phyloP scores from a whole-genome alignment of 2,329 filamentous ascomycete species.

The Escovopsis sp. region DNA sequence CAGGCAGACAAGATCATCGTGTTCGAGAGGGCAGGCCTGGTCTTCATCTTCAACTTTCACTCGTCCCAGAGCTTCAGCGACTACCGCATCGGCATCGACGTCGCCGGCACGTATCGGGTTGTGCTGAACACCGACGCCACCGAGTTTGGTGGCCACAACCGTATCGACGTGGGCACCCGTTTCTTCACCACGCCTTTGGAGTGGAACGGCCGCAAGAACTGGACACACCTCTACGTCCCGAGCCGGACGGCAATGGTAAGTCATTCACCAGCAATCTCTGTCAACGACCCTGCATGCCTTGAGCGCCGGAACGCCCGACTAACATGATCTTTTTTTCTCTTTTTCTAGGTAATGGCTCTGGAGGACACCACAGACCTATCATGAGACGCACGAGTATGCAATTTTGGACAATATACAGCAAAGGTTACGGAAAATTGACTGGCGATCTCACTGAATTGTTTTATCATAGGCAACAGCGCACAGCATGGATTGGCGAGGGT shows the following conservation, averaged over 20 bases:
- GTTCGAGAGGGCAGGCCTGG: slow-evolving; percentile 77
- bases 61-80: slow-evolving; percentile 72
- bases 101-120: slow-evolving; percentile 70
- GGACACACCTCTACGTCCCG: slow-evolving; percentile 82
- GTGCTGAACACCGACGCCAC: slow-evolving; percentile 69
- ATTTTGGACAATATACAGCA: not conserved
- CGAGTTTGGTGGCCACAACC: slow-evolving; percentile 63
- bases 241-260: slow-evolving; percentile 68
- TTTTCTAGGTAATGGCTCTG: slow-evolving; percentile 2
- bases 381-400: not conserved
- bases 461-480: too few relatives aligned
- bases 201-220: slow-evolving; percentile 86
- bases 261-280: not conserved
- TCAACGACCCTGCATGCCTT: too few relatives aligned
- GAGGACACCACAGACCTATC: not conserved
- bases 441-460: not conserved
- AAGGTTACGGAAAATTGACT: not conserved
- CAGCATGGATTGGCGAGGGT: not conserved
- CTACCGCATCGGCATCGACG: slow-evolving; percentile 80
- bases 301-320: not conserved
- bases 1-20: slow-evolving; percentile 89
- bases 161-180: slow-evolving; percentile 63
- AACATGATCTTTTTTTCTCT: not conserved
- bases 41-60: slow-evolving; percentile 97
- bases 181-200: slow-evolving; percentile 85